Percentiles rank a stretch among this genome's conserved stretches.
Conservation (phyloP, 768 basidiomycete genomes). For the Strobilomyces dryophilus region DNA sequence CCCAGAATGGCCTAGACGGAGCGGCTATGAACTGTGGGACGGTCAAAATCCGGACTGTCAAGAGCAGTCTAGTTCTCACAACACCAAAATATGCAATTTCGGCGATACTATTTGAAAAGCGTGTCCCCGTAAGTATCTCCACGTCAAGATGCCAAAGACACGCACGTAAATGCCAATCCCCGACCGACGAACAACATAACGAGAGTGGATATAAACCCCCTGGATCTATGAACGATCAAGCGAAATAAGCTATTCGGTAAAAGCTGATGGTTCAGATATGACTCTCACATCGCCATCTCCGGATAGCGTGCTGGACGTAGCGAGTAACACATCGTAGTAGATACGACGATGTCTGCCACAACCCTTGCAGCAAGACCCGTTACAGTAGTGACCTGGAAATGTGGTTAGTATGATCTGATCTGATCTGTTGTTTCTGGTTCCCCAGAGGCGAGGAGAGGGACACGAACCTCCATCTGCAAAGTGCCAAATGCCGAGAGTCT, state of each 20-base stretch:
- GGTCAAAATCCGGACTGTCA: neutral
- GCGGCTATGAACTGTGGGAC: slow-evolving; percentile 18
- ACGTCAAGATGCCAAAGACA: neutral
- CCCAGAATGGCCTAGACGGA: slow-evolving; percentile 22
- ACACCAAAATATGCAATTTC: slow-evolving; percentile 17
- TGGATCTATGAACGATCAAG: slow-evolving; percentile 9
- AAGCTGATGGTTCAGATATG: neutral
- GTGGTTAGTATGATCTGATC: neutral
- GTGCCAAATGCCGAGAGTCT: slow-evolving; percentile 20
- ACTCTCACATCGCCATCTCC: slow-evolving; percentile 15
- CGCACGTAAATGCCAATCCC: slow-evolving; percentile 25
- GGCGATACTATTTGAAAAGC: slow-evolving; percentile 6
- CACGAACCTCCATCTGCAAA: slow-evolving; percentile 18
- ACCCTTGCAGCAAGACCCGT: slow-evolving; percentile 8
- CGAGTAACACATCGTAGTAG: slow-evolving; percentile 16
- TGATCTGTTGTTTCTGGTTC: neutral
- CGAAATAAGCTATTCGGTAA: neutral
- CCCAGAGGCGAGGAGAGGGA: neutral
- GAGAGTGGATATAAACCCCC: slow-evolving; percentile 1
- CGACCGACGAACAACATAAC: slow-evolving; percentile 10
- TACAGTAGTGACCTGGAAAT: slow-evolving; percentile 12
- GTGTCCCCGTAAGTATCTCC: neutral
- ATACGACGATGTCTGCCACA: slow-evolving; percentile 11
- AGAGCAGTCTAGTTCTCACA: slow-evolving; percentile 12
- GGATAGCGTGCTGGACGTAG: slow-evolving; percentile 18